These are phyloP conservation scores for Coprinopsis marcescibilis DNA, from an alignment of 768 basidiomycete genomes.

Conservation along the genomic window DNA sequence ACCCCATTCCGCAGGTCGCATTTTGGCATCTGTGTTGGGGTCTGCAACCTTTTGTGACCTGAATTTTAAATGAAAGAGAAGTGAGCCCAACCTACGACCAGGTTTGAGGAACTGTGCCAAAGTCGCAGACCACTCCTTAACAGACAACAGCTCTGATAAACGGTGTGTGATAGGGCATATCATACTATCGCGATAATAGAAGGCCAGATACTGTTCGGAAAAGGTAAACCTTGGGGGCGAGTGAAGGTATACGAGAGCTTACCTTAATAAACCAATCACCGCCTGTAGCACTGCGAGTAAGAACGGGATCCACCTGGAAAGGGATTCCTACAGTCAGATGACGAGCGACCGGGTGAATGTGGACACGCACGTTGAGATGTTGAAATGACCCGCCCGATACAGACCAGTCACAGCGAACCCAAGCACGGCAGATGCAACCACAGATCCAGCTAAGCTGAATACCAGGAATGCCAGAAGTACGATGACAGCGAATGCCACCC, in stretches of 20 bases:
- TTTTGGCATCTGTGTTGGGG: no score
- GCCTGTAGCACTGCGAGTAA: constrained; percentile 38
- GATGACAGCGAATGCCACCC: constrained; percentile 41
- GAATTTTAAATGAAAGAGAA: no score
- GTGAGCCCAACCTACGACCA: no score
- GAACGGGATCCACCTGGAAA: constrained; percentile 45
- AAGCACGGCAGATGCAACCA: constrained; percentile 40
- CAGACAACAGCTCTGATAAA: no score
- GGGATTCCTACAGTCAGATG: not conserved
- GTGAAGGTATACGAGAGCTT: no score
- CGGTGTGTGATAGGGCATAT: no score
- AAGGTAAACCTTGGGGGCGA: not conserved
- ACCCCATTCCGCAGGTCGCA: no score
- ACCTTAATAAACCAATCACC: constrained; percentile 38
- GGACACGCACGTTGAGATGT: constrained; percentile 44
- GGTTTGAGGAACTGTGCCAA: no score
- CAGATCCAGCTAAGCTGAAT: constrained; percentile 39
- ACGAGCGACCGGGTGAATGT: not conserved
- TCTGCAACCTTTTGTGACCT: no score
- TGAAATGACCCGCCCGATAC: constrained; percentile 38
- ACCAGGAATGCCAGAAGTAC: constrained; percentile 37
- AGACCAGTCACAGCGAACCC: constrained; percentile 41
- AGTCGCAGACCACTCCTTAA: no score
- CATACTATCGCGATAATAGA: constrained; percentile 42
- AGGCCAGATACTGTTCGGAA: constrained; percentile 33